Conservation (phyloP, 2,329 filamentous ascomycete species). For the Monilinia fructigena region DNA sequence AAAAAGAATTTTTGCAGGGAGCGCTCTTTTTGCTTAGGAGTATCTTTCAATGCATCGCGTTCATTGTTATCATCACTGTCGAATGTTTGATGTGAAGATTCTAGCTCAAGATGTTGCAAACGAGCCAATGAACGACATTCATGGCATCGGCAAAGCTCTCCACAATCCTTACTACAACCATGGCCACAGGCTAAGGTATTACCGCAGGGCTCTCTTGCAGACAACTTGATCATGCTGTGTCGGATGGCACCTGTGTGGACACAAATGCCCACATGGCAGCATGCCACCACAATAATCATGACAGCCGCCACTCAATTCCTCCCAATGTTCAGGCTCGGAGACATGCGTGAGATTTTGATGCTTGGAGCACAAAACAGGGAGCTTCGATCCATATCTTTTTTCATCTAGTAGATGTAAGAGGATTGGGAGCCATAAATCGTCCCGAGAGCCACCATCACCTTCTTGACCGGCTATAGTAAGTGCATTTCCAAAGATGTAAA, state of each 20-base stretch:
- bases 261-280: constrained; percentile 38
- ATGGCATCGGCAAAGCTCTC: constrained; percentile 34
- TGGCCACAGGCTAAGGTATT: constrained; percentile 36
- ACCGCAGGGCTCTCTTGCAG: constrained; percentile 34
- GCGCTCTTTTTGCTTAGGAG: background rate
- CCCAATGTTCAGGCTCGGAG: constrained; percentile 54
- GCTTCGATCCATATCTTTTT: constrained; percentile 37
- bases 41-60: no score
- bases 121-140: constrained; percentile 26
- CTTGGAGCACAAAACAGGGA: constrained; percentile 63
- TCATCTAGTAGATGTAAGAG: constrained; percentile 45
- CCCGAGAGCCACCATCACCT: constrained; percentile 28
- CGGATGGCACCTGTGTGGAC: constrained; percentile 36
- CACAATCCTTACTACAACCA: constrained; percentile 34
- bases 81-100: background rate
- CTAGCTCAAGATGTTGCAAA: background rate
- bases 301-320: constrained; percentile 53
- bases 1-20: background rate
- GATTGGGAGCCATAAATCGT: constrained; percentile 40
- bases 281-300: constrained; percentile 45
- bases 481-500: constrained; percentile 83
- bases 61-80: background rate
- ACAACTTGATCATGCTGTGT: constrained; percentile 33
- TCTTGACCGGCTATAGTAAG: constrained; percentile 43
- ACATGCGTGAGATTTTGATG: constrained; percentile 57